phyloP scores from a whole-genome alignment of 306 rosid species.

The Glycine latifolia region DNA sequence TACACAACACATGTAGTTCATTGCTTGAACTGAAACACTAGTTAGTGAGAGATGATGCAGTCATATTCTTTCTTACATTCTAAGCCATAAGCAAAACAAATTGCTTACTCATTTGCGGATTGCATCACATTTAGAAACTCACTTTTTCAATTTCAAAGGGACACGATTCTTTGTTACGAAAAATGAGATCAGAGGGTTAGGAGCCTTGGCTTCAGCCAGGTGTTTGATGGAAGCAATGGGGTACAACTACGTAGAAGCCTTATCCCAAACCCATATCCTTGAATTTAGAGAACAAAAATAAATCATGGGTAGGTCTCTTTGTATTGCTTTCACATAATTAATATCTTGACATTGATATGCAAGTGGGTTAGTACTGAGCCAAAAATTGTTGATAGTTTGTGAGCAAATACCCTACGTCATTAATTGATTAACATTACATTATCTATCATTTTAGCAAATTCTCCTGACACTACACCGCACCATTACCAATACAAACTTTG shows the following conservation, averaged over 20 bases:
- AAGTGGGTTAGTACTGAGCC: constrained; percentile 7
- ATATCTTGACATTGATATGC: constrained; percentile 30
- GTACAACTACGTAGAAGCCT: background rate
- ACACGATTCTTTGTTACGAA: background rate
- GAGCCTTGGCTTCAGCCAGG: background rate
- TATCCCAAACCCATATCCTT: background rate
- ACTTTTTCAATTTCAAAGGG: background rate
- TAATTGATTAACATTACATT: background rate
- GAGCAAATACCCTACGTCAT: background rate
- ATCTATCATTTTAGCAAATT: constrained; percentile 1
- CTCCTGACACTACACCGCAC: background rate
- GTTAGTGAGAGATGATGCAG: background rate
- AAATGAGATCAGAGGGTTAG: background rate
- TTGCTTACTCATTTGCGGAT: background rate
- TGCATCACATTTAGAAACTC: background rate
- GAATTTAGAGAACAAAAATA: constrained; percentile 15
- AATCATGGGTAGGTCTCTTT: background rate
- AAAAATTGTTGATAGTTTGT: constrained; percentile 2
- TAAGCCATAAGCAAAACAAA: background rate
- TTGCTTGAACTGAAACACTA: constrained; percentile 3
- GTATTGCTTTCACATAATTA: constrained; percentile 37
- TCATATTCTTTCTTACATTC: background rate
- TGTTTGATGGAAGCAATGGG: background rate
- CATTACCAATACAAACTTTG: constrained; percentile 1
- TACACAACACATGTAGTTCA: background rate